Evolutionary conservation across 371 early-diverging fungal genomes (phyloP), one percentile per base, ranked within the genome.

Genomic region (Entomophthora muscae): DNA sequence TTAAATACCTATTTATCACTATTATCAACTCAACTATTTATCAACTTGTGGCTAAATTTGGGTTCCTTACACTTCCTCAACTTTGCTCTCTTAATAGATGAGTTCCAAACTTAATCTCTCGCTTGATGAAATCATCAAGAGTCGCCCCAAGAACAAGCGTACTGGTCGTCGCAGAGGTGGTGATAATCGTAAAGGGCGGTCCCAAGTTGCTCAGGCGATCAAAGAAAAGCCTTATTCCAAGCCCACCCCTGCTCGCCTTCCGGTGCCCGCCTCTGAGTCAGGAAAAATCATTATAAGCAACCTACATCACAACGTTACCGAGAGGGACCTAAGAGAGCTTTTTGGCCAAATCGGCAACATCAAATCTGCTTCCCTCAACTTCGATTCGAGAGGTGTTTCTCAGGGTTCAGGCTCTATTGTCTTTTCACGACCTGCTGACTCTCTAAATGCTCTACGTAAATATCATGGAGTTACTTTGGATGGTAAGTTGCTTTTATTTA

Each of bases 221-320:
- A 29, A 30, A 33, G n/a, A 29, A 12, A 22, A 29, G 5, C 17
- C 32, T 33, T 12, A 42, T 13, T 5, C 13, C 33, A 29, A n/a
- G n/a, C 23, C 17, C 21, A 51, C 60, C 3, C 42, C 32, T 32
- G 5, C n/a, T 26, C 17, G 21, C 30, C 70, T 66, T 69, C 74
- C 60, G 72, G 68, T 61, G 61, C 33, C 59, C 26, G 67, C 59
- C 59, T 67, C 32, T 63, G 72, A 74, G 52, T 68, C 74, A 63
- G 75, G 77, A 69, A 82, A 84, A 75, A 80, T 89, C 54, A 73
- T 80, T 52, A 79, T 90, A 63, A 78, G 81, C 64, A 88, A 89
- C 75, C 78, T 90, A 32, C 83, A 83, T 71, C 75, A 71, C 57
- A 77, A 69, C 61, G 88, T 90, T 52, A 79, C 85, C 31, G 78